phyloP scores from a whole-genome alignment of 306 rosid species.

The Prunus fruticosa region DNA sequence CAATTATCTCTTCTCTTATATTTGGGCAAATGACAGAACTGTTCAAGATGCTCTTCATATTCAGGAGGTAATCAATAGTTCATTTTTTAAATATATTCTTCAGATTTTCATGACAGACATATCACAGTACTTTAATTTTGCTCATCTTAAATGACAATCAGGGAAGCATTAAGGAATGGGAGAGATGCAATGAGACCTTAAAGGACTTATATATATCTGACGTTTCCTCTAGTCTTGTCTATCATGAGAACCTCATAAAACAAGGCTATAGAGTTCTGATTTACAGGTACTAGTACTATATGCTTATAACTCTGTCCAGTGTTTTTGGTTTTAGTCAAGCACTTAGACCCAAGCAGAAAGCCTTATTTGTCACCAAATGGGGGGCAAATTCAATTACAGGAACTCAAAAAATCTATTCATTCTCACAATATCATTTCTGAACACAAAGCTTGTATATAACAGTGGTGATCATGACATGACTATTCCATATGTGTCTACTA shows the following conservation, averaged over 20 bases:
- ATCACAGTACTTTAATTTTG: too few species aligned
- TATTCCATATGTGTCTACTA: conserved; percentile 31
- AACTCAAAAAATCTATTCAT: neutral
- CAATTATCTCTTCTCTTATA: neutral
- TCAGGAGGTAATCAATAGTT: neutral
- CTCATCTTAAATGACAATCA: neutral
- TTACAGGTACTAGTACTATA: conserved; percentile 30
- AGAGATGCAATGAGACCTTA: conserved; percentile 25
- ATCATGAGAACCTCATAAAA: conserved; percentile 24
- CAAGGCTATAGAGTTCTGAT: conserved; percentile 26
- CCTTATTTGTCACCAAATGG: too few species aligned
- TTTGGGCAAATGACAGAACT: conserved; percentile 22
- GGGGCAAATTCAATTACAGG: too few species aligned
- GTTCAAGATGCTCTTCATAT: conserved; percentile 18
- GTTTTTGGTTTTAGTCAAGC: neutral
- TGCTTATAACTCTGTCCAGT: neutral
- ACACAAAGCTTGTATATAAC: neutral
- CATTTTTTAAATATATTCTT: neutral
- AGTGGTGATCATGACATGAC: conserved; percentile 47
- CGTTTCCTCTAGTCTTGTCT: conserved; percentile 12
- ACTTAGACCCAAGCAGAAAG: too few species aligned
- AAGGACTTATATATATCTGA: conserved; percentile 2
- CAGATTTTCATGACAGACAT: too few species aligned
- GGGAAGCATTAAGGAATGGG: conserved; percentile 30
- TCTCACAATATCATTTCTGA: neutral